phyloP scores from a whole-genome alignment of 2,329 filamentous ascomycete species.

The Cladophialophora exuberans region DNA sequence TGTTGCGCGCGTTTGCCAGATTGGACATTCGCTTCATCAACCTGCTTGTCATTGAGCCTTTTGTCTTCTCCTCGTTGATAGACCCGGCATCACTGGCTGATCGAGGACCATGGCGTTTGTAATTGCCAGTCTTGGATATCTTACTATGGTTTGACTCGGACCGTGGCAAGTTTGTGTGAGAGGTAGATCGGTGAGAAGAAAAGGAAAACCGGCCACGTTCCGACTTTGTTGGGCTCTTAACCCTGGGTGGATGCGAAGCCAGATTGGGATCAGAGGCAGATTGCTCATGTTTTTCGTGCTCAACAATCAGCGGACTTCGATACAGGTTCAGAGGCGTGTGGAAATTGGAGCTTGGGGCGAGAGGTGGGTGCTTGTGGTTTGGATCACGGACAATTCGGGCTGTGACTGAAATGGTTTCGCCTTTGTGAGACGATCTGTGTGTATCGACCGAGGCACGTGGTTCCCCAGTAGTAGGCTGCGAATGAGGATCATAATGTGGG shows the following conservation, averaged over 20 bases:
- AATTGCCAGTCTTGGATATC: slow-evolving; percentile 43
- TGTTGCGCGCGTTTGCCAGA: slow-evolving; percentile 49
- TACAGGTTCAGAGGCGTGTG: slow-evolving; percentile 48
- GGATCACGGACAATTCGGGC: slow-evolving; percentile 75
- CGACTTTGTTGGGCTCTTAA: slow-evolving; percentile 31
- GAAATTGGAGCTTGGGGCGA: slow-evolving; percentile 27
- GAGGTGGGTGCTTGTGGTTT: slow-evolving; percentile 24
- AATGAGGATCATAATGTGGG: slow-evolving; percentile 12
- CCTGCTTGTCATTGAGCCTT: slow-evolving; percentile 60
- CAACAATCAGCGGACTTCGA: slow-evolving; percentile 64
- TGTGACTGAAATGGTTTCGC: slow-evolving; percentile 83
- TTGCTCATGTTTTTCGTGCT: slow-evolving; percentile 60
- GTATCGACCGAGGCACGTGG: slow-evolving; percentile 11
- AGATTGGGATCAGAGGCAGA: slow-evolving; percentile 29
- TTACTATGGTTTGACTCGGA: slow-evolving; percentile 45
- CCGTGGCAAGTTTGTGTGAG: slow-evolving; percentile 39
- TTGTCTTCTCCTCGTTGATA: slow-evolving; percentile 52
- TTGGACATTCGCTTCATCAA: slow-evolving; percentile 71
- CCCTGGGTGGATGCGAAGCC: slow-evolving; percentile 23
- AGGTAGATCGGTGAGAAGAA: slow-evolving; percentile 45
- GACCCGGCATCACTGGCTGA: slow-evolving; percentile 42
- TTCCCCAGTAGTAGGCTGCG: slow-evolving; percentile 2
- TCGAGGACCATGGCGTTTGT: slow-evolving; percentile 42
- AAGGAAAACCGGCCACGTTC: slow-evolving; percentile 44
- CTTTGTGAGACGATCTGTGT: slow-evolving; percentile 27